Base-by-base conservation (phyloP, 2,329 filamentous ascomycete genomes). In the Thyridium curvatum region DNA sequence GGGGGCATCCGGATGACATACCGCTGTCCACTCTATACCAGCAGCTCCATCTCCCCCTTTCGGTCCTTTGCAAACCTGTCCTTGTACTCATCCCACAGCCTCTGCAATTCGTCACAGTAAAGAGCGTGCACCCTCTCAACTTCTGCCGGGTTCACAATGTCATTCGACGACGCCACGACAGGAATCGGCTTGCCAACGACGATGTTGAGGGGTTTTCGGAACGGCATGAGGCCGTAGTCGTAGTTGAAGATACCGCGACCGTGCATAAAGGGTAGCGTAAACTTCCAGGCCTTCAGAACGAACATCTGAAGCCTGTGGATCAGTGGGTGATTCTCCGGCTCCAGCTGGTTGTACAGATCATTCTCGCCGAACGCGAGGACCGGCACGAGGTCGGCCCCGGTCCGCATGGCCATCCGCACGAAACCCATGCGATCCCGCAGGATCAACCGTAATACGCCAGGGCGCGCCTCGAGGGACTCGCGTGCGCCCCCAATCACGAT, bases 241-340 rank as follows among this genome's bases (percentile, higher is more conserved):
- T 98, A 97, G 61, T 98, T 98, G 66, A 97, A 95, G 31, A 97
- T 82, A 12, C 91, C 91, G 18, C 90, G 69, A 3, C 90, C 91
- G 59, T 95, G 89, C 52, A 96, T 84, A 18, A 94, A 74, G 1
- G 93, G 90, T 10, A 97, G 73, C 0, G 93, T 97, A 53, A 96
- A 98, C 37, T 94, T 94, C 70, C 94, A 80, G 6, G 84, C 69
- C 50, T 84, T 85, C 63, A 97, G 91, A 41, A 94, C 68, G 18
- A 89, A 65, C 66, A 95, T 79, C 64, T 98, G 93, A 30, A 86
- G 63, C 54, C 79, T 81, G 66, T 91, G 85, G 39, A 97, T 77
- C 43, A 78, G 68, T 2, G 91, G 89, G 54, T 95, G 87, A 26
- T 78, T 73, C 45, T 82, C 75, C 2, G 85, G 80, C 47, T 83